phyloP scores from a whole-genome alignment of 441 rosid genomes.

The Biscutella auriculata region DNA sequence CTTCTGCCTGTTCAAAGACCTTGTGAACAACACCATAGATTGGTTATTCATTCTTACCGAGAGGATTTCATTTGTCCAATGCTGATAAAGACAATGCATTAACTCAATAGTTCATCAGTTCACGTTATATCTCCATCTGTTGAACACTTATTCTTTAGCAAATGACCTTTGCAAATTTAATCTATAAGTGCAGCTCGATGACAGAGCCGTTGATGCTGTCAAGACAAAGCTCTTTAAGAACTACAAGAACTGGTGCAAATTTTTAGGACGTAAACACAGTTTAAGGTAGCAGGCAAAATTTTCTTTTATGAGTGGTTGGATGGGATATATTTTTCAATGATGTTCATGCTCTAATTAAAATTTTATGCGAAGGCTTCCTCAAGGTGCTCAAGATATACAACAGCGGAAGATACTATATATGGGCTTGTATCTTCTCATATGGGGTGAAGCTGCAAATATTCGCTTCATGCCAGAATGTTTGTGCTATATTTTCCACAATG shows the following conservation, averaged over 20 bases:
- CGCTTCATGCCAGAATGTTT: constrained; percentile 96
- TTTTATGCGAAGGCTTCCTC: constrained; percentile 63
- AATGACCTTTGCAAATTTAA: not conserved
- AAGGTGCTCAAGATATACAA: constrained; percentile 73
- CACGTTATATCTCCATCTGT: not conserved
- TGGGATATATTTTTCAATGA: constrained; percentile 2
- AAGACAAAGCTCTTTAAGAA: constrained; percentile 82
- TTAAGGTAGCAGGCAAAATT: constrained; percentile 41
- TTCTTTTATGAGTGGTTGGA: constrained; percentile 6
- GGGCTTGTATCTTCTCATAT: constrained; percentile 91
- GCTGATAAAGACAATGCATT: not conserved
- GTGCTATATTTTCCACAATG: constrained; percentile 95
- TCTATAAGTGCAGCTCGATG: constrained; percentile 64
- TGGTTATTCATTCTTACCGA: not conserved
- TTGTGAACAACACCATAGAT: constrained; percentile 8
- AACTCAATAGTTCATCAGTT: not conserved
- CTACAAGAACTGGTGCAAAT: constrained; percentile 91
- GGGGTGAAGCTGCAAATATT: constrained; percentile 98
- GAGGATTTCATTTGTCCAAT: not conserved
- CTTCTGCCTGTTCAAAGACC: not conserved
- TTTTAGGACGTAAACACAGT: constrained; percentile 89
- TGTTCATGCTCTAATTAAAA: constrained; percentile 3
- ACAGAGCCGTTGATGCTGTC: constrained; percentile 80
- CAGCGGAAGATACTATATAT: constrained; percentile 91
- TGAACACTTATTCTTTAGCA: not conserved